phyloP scores from a whole-genome alignment of 345 rosid species.

The Angophora floribunda region DNA sequence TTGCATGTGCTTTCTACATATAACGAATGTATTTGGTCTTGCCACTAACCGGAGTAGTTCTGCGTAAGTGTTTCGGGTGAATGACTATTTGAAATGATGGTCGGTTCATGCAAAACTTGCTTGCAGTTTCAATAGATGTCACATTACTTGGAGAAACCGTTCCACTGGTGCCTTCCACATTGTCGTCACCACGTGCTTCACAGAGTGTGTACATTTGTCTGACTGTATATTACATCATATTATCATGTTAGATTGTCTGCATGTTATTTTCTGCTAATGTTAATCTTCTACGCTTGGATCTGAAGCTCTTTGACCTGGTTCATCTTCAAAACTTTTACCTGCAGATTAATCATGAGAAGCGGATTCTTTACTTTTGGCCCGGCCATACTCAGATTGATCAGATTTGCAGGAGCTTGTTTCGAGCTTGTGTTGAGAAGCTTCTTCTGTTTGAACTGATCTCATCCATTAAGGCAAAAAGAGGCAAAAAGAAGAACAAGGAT shows the following conservation, averaged over 20 bases:
- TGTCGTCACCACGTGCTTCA: neutral
- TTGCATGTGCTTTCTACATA: neutral
- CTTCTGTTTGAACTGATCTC: neutral
- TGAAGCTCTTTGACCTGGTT: neutral
- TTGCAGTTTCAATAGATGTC: neutral
- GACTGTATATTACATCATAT: neutral
- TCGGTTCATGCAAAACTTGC: neutral
- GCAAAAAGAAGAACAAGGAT: neutral
- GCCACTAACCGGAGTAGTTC: neutral
- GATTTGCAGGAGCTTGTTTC: neutral
- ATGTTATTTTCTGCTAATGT: neutral
- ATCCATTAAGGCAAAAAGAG: neutral
- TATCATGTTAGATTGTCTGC: neutral
- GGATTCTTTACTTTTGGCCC: neutral
- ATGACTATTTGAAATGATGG: neutral
- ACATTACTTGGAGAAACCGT: neutral
- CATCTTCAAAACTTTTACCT: neutral
- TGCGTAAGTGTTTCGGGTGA: neutral
- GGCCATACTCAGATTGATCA: neutral
- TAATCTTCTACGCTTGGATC: neutral
- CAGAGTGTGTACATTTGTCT: neutral
- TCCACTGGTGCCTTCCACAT: neutral
- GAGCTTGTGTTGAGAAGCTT: neutral
- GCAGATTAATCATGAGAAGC: neutral
- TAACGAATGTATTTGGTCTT: neutral